A percentile compares a stretch with the other conserved stretches of the same genome.
phyloP scores from a whole-genome alignment of 108 stramenopile species.

The Cyclotella sp. region DNA sequence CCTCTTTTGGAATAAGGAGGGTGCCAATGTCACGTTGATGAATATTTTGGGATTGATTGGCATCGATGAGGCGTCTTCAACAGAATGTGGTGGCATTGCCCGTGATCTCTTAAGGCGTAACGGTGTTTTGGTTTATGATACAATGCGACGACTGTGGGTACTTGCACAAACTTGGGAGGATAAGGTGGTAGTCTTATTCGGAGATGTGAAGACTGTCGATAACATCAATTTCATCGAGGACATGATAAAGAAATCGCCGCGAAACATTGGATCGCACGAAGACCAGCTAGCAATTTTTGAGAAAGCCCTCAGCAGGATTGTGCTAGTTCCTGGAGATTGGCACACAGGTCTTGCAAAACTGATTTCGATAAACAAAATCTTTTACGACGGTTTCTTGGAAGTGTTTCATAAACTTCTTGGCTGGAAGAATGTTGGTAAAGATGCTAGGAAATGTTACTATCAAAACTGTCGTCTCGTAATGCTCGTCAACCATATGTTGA shows the following conservation, averaged over 20 bases:
- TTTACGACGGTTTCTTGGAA: background rate
- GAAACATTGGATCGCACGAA: background rate
- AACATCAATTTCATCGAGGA: background rate
- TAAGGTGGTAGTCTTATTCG: background rate
- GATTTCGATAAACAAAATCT: background rate
- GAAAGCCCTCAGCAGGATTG: background rate
- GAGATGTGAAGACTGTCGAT: constrained; percentile 8
- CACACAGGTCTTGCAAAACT: constrained; percentile 5
- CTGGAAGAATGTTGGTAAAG: constrained; percentile 15
- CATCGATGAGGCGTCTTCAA: background rate
- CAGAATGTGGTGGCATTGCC: background rate
- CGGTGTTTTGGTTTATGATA: background rate
- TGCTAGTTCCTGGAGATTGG: constrained; percentile 15
- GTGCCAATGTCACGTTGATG: background rate
- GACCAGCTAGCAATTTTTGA: background rate
- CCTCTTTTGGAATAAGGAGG: background rate
- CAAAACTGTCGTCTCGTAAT: background rate
- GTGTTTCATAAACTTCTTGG: background rate
- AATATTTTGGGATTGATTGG: constrained; percentile 12
- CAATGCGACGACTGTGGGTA: background rate
- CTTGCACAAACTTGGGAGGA: background rate
- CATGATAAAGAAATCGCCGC: background rate
- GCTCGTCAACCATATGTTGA: background rate
- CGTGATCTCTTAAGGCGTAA: constrained; percentile 2
- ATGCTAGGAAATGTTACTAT: constrained; percentile 10